Conservation (phyloP, 2,329 filamentous ascomycete species). For the Trichoderma cornu-damae region DNA sequence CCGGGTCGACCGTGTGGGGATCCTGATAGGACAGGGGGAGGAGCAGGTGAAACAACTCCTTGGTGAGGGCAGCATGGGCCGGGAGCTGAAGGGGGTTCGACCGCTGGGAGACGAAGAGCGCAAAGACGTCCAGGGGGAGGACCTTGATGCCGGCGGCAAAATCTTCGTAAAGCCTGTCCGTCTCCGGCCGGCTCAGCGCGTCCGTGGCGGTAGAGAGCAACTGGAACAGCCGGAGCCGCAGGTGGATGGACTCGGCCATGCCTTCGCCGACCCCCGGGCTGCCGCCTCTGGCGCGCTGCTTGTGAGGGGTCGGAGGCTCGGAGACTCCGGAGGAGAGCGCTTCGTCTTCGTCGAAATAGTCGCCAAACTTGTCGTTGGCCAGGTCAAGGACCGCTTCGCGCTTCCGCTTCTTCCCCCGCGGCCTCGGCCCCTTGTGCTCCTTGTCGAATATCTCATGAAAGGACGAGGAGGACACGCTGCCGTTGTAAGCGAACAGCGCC, state of each 20-base stretch:
- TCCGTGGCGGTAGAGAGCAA: slow-evolving; percentile 46
- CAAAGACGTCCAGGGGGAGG: slow-evolving; percentile 55
- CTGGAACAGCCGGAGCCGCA: slow-evolving; percentile 60
- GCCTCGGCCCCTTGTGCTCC: slow-evolving; percentile 46
- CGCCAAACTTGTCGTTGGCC: slow-evolving; percentile 55
- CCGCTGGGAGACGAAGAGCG: slow-evolving; percentile 44
- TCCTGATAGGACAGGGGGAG: slow-evolving; percentile 39
- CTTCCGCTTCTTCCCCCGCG: slow-evolving; percentile 46
- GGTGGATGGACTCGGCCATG: slow-evolving; percentile 49
- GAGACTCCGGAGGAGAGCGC: slow-evolving; percentile 44
- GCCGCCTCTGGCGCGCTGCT: slow-evolving; percentile 27
- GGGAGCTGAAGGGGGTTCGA: slow-evolving; percentile 34
- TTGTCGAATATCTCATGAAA: slow-evolving; percentile 64
- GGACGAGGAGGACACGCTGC: slow-evolving; percentile 44
- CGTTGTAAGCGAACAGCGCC: slow-evolving; percentile 63
- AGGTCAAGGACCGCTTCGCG: slow-evolving; percentile 47
- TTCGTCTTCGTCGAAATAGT: slow-evolving; percentile 54
- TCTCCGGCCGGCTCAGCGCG: slow-evolving; percentile 41
- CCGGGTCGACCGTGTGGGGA: slow-evolving; percentile 37
- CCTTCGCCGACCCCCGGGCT: slow-evolving; percentile 26
- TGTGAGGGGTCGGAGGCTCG: slow-evolving; percentile 43
- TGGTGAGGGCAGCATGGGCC: slow-evolving; percentile 42
- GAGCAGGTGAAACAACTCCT: slow-evolving; percentile 42
- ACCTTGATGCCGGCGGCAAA: slow-evolving; percentile 53
- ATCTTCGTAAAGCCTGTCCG: slow-evolving; percentile 54